Evolutionary conservation across 2,329 filamentous ascomycete genomes (phyloP), one percentile per base, ranked within the genome.

Genomic region (Fusarium nygamai): DNA sequence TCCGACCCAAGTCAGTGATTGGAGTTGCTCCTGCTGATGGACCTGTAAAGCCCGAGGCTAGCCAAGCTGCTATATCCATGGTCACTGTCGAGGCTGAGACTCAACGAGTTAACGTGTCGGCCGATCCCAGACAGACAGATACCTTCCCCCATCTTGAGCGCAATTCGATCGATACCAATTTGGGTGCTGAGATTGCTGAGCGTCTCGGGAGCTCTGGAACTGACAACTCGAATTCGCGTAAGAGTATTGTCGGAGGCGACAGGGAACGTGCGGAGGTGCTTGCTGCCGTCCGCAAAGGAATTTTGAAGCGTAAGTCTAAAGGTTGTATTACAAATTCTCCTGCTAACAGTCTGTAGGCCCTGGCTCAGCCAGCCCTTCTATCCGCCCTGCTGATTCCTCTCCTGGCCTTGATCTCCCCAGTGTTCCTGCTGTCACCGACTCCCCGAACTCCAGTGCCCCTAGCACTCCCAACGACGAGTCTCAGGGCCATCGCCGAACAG

Each of bases 71-170:
- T 71, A 93, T 99, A 3, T 97, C 96, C 0, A 97, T 98, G 91
- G 93, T 99, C 59, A 98, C 94, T 14, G 95, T 96, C 9, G 96
- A 99, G 84, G 96, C 96, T 3, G 96, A 98, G 83, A 89, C 94
- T 60, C 94, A 97, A 76, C 92, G 85, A 71, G 92, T 96, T 67
- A 95, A 96, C 76, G 92, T 95, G 51, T 94, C 93, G 66, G 86
- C 88, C 3, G 89, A 94, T 71, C 90, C 92, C 3, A 88, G 91
- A 72, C 89, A 92, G 8, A 90, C 93, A 64, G 85, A 86, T 57
- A 91, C 90, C 8, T 97, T 95, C 78, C 95, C 95, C 33, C 94
- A 92, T 78, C 85, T 97, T 31, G 95, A 98, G 83, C 88, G 91
- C 46, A 95, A 95, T 79, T 96, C 93, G 2, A 86, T 96, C 20